These are phyloP conservation scores for Pilobolus umbonatus DNA, from an alignment of 192 early-diverging fungal species.

Conservation along the genomic window DNA sequence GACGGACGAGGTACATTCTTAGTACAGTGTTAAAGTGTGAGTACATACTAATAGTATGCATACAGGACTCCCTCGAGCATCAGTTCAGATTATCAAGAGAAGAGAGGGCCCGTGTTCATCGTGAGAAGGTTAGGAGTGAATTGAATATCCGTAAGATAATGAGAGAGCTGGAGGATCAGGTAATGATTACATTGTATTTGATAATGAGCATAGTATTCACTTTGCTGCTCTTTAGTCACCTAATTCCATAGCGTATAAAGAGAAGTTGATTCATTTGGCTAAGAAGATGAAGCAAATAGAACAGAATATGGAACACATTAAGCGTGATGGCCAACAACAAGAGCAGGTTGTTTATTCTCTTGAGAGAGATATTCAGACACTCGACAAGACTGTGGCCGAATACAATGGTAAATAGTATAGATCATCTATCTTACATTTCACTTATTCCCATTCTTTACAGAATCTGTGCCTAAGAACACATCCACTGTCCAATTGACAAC, in stretches of 20 bases:
- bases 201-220: slow-evolving; percentile 8
- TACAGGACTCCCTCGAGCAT: slow-evolving; percentile 44
- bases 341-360: slow-evolving; percentile 13
- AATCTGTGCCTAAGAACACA: slow-evolving; percentile 2
- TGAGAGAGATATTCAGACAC: slow-evolving; percentile 16
- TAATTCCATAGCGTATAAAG: slow-evolving; percentile 57
- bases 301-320: slow-evolving; percentile 50
- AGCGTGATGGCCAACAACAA: slow-evolving; percentile 53
- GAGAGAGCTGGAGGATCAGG: slow-evolving; percentile 66
- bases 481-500: slow-evolving; percentile 22
- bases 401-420: slow-evolving; percentile 13
- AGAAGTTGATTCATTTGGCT: slow-evolving; percentile 66
- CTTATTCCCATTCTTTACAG: slow-evolving; percentile 9
- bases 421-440: not conserved
- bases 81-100: slow-evolving; percentile 61
- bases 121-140: slow-evolving; percentile 68
- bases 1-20: not conserved
- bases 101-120: slow-evolving; percentile 68
- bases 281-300: slow-evolving; percentile 62
- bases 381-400: not conserved
- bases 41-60: not conserved
- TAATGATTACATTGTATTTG: slow-evolving; percentile 8
- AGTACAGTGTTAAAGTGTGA: not conserved
- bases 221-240: slow-evolving; percentile 45
- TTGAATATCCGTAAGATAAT: slow-evolving; percentile 67